Evolutionary conservation across 2,329 filamentous ascomycete species (phyloP).

Genomic region (Cytospora piceae): DNA sequence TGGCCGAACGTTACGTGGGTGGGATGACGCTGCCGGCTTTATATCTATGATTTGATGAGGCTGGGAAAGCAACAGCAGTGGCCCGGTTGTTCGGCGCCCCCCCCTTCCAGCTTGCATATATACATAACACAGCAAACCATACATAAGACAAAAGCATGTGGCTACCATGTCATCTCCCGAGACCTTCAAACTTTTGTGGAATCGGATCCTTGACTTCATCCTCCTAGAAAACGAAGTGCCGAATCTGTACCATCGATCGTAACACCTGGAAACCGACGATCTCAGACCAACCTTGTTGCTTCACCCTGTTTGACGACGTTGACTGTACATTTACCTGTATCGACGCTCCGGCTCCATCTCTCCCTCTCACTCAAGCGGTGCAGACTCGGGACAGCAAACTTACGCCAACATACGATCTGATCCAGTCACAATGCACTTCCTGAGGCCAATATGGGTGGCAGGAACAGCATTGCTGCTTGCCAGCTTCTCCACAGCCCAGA

Average conservation of each 20-base stretch:
- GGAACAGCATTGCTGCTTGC: conserved; percentile 32
- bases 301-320: neutral
- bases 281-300: neutral
- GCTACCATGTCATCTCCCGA: conserved; percentile 18
- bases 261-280: neutral
- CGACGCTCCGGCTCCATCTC: neutral
- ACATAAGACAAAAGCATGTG: conserved; percentile 9
- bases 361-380: neutral
- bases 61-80: conserved; percentile 12
- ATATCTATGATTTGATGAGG: conserved; percentile 19
- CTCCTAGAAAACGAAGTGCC: neutral
- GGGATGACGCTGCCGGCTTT: conserved; percentile 18
- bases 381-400: neutral
- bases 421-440: conserved; percentile 33
- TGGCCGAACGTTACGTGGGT: conserved; percentile 9
- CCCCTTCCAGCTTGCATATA: conserved; percentile 10
- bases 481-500: conserved; percentile 37
- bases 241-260: neutral
- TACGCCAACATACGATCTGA: neutral
- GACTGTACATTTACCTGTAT: neutral
- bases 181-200: conserved; percentile 3
- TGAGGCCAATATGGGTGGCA: conserved; percentile 31
- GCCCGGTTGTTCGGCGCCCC: neutral
- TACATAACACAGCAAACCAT: conserved; percentile 11
- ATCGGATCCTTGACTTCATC: neutral